Conservation (phyloP, 768 basidiomycete genomes). For the Amanita jacksonii region DNA sequence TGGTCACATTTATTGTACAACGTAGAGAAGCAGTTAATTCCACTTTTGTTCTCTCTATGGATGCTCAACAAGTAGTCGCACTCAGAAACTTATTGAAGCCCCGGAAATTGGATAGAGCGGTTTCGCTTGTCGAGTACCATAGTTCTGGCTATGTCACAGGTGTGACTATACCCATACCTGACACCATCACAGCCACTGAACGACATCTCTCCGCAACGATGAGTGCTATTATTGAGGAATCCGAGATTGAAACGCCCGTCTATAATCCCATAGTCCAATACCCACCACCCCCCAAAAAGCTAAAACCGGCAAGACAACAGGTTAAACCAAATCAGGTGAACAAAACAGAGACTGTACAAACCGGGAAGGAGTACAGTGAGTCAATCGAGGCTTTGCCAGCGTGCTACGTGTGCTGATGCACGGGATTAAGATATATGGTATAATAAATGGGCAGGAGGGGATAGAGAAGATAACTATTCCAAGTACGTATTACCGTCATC, state of each 20-base stretch:
- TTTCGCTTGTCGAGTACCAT: no score
- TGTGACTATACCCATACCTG: no score
- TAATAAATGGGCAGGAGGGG: slow-evolving; percentile 99
- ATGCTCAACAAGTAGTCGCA: no score
- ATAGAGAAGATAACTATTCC: slow-evolving; percentile 92
- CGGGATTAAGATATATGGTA: slow-evolving; percentile 83
- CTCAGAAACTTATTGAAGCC: no score
- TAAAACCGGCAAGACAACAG: slow-evolving; percentile 90
- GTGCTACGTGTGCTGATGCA: background rate
- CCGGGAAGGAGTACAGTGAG: slow-evolving; percentile 94
- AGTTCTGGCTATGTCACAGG: no score
- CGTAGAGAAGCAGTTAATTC: no score
- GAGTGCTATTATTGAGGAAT: slow-evolving; percentile 2
- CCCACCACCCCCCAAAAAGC: slow-evolving; percentile 43
- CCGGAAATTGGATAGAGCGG: no score
- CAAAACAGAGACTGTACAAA: slow-evolving; percentile 81
- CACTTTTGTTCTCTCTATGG: no score
- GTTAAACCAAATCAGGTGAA: slow-evolving; percentile 87
- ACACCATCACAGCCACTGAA: no score
- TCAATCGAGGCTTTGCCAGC: background rate
- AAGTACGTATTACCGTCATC: slow-evolving; percentile 46
- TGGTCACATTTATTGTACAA: no score
- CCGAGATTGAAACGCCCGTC: slow-evolving; percentile 3
- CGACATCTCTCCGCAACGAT: no score
- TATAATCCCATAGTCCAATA: slow-evolving; percentile 2